phyloP scores from a whole-genome alignment of 257 asterid genomes.

The Cordia subcordata region DNA sequence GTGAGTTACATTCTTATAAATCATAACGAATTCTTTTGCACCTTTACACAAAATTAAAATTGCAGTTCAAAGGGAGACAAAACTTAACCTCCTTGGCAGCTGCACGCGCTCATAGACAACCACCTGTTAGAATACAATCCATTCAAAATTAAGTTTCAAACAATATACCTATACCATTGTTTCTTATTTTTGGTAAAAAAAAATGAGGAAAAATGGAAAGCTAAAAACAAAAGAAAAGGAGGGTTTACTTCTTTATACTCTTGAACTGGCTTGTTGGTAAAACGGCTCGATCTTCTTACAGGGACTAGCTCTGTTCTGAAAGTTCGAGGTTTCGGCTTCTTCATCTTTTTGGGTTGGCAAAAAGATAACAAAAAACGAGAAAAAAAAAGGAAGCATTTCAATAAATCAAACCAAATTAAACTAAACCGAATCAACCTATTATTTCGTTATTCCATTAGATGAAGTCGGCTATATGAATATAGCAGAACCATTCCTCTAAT shows the following conservation, averaged over 20 bases:
- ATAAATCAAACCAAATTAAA: background rate
- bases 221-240: background rate
- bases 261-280: constrained; percentile 52
- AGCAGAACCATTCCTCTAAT: no score
- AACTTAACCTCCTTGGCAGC: constrained; percentile 68
- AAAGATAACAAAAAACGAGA: background rate
- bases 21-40: no score
- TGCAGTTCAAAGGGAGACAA: background rate
- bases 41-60: no score
- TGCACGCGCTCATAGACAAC: constrained; percentile 52
- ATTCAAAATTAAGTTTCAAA: background rate
- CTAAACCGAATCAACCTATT: no score
- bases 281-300: constrained; percentile 70
- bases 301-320: constrained; percentile 69
- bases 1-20: background rate
- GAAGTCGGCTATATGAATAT: no score
- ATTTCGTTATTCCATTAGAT: no score
- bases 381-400: background rate
- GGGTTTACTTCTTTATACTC: constrained; percentile 59
- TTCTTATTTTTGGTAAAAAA: background rate
- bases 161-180: background rate
- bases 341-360: constrained; percentile 39
- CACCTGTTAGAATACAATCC: constrained; percentile 36
- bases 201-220: background rate
- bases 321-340: constrained; percentile 55